These are phyloP conservation scores for Gossypium arboreum DNA, from an alignment of 345 rosid species.

Conservation along the genomic window DNA sequence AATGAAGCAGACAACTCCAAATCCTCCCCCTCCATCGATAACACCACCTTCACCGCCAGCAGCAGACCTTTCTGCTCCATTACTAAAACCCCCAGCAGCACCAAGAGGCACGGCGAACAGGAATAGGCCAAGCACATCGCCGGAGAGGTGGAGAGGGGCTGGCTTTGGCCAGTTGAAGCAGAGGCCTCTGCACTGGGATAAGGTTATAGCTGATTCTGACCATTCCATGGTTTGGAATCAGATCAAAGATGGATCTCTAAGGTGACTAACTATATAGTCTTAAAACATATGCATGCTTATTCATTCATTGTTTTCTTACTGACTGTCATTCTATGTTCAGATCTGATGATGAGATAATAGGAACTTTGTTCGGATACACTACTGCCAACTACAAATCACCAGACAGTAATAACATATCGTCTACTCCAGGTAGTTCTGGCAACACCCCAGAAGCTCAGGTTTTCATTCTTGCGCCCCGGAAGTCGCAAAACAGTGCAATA, in stretches of 20 bases:
- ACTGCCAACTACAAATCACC: conserved; percentile 16
- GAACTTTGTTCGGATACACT: conserved; percentile 42
- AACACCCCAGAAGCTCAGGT: conserved; percentile 28
- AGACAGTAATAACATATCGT: conserved; percentile 3
- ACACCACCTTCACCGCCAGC: conserved; percentile 16
- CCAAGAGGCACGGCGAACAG: conserved; percentile 27
- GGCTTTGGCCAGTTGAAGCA: conserved; percentile 34
- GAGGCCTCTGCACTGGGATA: conserved; percentile 67
- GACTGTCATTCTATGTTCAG: conserved; percentile 25
- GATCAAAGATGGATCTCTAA: conserved; percentile 53
- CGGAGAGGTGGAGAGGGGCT: conserved; percentile 27
- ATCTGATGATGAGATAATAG: conserved; percentile 50
- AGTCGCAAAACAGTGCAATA: conserved; percentile 56
- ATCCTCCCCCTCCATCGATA: conserved; percentile 10
- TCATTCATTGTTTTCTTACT: conserved; percentile 4
- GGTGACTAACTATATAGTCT: conserved; percentile 27
- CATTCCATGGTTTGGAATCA: conserved; percentile 70
- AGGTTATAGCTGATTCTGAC: conserved; percentile 46
- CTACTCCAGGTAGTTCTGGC: conserved; percentile 23
- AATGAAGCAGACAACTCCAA: background rate
- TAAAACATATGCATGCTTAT: background rate
- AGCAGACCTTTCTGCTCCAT: conserved; percentile 18
- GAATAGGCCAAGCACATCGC: conserved; percentile 20
- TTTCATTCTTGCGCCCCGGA: conserved; percentile 50
- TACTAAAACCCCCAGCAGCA: conserved; percentile 30